Evolutionary conservation across 805 yeast species (phyloP), one percentile per base, ranked within the genome.

Genomic region (Yamadazyma takamatsuzukensis): DNA sequence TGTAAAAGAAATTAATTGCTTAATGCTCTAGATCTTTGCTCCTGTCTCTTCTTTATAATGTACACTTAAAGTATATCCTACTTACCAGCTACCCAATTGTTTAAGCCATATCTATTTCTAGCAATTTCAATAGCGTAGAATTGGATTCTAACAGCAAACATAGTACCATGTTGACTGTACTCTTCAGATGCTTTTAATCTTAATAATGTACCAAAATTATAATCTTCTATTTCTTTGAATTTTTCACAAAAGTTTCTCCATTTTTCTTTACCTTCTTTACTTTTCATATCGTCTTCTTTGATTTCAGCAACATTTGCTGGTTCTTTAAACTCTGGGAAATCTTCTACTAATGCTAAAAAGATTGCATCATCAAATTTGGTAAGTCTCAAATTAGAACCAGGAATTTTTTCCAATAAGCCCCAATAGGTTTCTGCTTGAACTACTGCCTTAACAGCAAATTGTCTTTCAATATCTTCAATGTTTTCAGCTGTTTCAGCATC

Each of bases 361-460:
- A 84, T 81, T 34, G 78, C 87, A 47, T 82, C 82, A 54, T 84
- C 94, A 43, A 64, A 72, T 51, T 75, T 70, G 30, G 93, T 83
- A 40, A 84, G 68, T 54, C 78, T 83, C 43, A 90, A 70, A 46
- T 74, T 76, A 26, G 93, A 74, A n/a, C 95, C 97, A 40, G 82
- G 79, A 36, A 88, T 65, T 46, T 77, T 76, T 37, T 74, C 73
- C 34, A 93, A 63, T 37, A 93, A 60, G 29, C 72, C 70, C 96
- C 96, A 93, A 73, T 90, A 93, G 1, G 96, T 81, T 54, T 87
- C 95, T 37, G 95, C 93, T 59, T 93, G 97, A 60, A 76, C 80
- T 12, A 93, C 98, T 4, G 97, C 98, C 62, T 83, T 86, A 39
- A 93, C 98, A 25, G 98, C 97, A 54, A 93, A 93, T 67, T 93